Base-by-base conservation (phyloP, 129 eudicot species). In the Chrysanthemum makinoi region DNA sequence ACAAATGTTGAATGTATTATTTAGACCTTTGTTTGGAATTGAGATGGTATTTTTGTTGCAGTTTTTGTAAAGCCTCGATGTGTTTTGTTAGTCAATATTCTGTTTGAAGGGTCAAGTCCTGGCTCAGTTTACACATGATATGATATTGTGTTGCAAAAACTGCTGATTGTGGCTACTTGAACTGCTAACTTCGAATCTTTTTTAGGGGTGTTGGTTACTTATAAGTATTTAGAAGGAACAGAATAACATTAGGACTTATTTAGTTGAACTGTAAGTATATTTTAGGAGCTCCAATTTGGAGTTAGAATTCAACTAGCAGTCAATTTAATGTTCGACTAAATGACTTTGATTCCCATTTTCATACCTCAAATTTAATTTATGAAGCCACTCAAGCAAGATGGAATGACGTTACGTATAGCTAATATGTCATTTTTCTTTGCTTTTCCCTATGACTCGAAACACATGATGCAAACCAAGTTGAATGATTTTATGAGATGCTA, bases 181-280 rank as follows among this genome's bases (percentile, higher is more conserved):
- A 20, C 0, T 20, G 22, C 22, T 54, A 69, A 43, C 15, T 44
- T 17, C 43, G 64, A 69, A 69, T 69, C 64, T 30, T 69, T 13
- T 54, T 15, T 10, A 19, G 75, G 66, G 75, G 56, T 71, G 6
- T 15, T 54, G 66, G 20, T 72, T 9, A 44, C 19, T 30, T 30
- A 30, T 30, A 30, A 30, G 47, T 24, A 5, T 22, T 63, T 39
- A 14, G 49, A 49, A 33, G 15, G n/a, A 5, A 22, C 24, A 15
- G 15, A 14, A 12, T 6, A 62, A 13, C 22, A n/a, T 1, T 1
- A 19, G 2, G 2, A 60, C 43, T 60, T 60, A 10, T 17, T 60
- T 60, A 3, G 26, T 5, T 5, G 4, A 3, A 30, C 39, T 30
- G 5, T 30, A 65, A 53, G 20, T 52, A 57, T 54, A 35, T 20